phyloP scores from a whole-genome alignment of 2,329 filamentous ascomycete genomes.

The Aspergillus costaricaensis region DNA sequence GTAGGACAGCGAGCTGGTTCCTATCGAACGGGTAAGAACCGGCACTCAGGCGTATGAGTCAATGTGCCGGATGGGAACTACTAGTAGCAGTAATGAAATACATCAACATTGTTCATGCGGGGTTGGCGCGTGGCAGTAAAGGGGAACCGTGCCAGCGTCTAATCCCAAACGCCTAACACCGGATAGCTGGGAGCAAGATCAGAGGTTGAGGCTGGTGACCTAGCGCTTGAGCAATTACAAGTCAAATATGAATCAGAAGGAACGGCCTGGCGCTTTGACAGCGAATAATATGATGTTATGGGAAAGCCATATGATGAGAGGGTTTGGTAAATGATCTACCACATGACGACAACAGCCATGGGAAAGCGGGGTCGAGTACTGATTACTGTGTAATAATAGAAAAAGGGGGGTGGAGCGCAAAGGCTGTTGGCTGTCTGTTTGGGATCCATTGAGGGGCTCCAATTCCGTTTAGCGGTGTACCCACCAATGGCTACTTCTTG shows the following conservation, averaged over 20 bases:
- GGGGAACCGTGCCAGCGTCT: not conserved
- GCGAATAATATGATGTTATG: not conserved
- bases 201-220: constrained; percentile 11
- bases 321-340: constrained; percentile 13
- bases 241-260: constrained; percentile 2
- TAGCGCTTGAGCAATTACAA: not conserved
- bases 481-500: constrained; percentile 18
- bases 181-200: not conserved
- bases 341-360: constrained; percentile 25
- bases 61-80: constrained; percentile 21
- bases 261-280: constrained; percentile 3
- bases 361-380: constrained; percentile 14
- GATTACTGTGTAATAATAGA: constrained; percentile 12
- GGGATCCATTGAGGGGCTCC: constrained; percentile 13
- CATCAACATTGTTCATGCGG: constrained; percentile 27
- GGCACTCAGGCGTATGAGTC: constrained; percentile 24
- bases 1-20: not conserved
- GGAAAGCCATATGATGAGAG: constrained; percentile 10
- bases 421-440: constrained; percentile 7
- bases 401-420: constrained; percentile 5
- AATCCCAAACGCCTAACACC: constrained; percentile 11
- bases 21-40: not conserved
- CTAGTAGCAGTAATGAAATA: constrained; percentile 10
- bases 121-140: constrained; percentile 27
- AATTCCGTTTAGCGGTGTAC: constrained; percentile 2